phyloP scores from a whole-genome alignment of 345 rosid species.

The Capsella bursapastoris region DNA sequence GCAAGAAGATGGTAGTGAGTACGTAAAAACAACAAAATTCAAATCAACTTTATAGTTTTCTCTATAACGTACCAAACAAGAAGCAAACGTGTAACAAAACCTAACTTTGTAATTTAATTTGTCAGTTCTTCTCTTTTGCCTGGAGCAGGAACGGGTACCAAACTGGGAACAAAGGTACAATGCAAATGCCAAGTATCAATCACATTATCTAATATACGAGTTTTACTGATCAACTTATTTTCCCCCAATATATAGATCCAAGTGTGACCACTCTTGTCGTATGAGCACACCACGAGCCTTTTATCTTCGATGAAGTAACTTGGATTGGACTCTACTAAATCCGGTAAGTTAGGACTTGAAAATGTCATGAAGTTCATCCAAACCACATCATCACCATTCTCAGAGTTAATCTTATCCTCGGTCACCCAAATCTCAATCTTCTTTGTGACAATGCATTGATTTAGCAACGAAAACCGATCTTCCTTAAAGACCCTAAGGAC shows the following conservation, averaged over 20 bases:
- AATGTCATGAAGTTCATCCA: neutral
- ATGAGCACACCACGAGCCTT: neutral
- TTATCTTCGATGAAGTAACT: neutral
- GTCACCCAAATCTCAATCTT: neutral
- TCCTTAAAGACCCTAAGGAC: neutral
- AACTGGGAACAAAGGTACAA: neutral
- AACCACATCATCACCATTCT: neutral
- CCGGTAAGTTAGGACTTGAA: neutral
- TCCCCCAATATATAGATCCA: neutral
- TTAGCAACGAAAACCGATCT: neutral
- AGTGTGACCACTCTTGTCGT: neutral
- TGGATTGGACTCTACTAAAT: neutral
- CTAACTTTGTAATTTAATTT: too few species aligned
- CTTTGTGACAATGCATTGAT: neutral
- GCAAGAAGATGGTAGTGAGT: too few species aligned
- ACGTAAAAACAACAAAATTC: too few species aligned
- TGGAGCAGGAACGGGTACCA: neutral
- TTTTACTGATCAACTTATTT: neutral
- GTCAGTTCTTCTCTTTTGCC: too few species aligned
- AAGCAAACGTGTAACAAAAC: neutral
- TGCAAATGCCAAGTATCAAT: neutral
- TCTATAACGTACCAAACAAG: neutral
- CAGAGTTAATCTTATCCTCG: neutral
- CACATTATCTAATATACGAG: neutral
- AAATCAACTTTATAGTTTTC: neutral